phyloP scores from a whole-genome alignment of 768 basidiomycete species.

The Solioccasus polychromus region DNA sequence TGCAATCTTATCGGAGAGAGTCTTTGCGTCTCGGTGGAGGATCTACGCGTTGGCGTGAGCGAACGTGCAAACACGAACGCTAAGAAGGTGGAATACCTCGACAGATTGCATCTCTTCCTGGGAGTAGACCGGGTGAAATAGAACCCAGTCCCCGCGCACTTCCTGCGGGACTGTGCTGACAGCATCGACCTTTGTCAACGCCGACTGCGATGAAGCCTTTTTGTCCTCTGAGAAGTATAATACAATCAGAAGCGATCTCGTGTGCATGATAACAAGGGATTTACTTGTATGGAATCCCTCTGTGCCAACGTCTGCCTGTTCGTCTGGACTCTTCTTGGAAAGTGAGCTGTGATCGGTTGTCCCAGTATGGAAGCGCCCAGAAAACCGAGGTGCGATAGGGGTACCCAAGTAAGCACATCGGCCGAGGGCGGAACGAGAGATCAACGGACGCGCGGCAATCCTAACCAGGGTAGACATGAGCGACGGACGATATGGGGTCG shows the following conservation, averaged over 20 bases:
- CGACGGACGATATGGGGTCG: neutral
- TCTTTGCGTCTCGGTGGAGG: constrained; percentile 62
- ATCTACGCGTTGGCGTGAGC: constrained; percentile 44
- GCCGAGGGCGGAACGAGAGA: constrained; percentile 11
- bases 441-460: constrained; percentile 2
- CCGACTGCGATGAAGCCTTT: constrained; percentile 12
- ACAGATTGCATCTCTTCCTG: constrained; percentile 69
- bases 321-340: constrained; percentile 20
- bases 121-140: constrained; percentile 92
- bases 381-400: constrained; percentile 2
- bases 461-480: constrained; percentile 18
- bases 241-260: neutral
- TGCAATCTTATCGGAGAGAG: constrained; percentile 72
- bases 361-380: constrained; percentile 25
- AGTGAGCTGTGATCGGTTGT: constrained; percentile 21
- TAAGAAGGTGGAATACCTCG: constrained; percentile 40
- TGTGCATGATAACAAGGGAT: neutral
- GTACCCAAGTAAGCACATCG: constrained; percentile 2
- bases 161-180: constrained; percentile 54
- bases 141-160: constrained; percentile 79
- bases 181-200: constrained; percentile 34
- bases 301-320: constrained; percentile 26
- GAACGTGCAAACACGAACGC: neutral
- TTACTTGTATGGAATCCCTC: constrained; percentile 37
- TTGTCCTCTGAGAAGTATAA: constrained; percentile 31